Conservation (phyloP, 73 alveolate species). For the Loxodes magnus region DNA sequence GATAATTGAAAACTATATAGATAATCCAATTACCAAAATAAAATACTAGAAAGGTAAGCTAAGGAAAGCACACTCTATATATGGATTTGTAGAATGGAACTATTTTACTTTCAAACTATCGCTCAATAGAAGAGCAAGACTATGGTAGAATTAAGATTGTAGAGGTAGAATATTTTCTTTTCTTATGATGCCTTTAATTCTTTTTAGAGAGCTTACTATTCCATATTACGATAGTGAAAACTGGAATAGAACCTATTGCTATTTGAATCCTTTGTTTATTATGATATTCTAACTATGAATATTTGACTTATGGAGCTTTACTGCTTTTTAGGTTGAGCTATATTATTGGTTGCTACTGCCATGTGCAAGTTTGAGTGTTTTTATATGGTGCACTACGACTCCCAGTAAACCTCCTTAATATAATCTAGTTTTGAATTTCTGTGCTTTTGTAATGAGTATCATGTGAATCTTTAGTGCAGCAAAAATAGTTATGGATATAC, state of each 20-base stretch:
- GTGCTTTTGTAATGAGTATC: constrained; percentile 13
- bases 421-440: not conserved
- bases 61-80: no score
- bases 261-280: constrained; percentile 34
- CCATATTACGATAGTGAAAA: constrained; percentile 42
- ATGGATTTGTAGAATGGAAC: no score
- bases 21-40: no score
- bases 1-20: no score
- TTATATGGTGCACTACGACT: constrained; percentile 1
- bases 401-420: not conserved
- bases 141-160: no score
- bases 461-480: constrained; percentile 12
- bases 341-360: no score
- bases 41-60: no score
- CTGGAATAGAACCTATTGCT: constrained; percentile 34
- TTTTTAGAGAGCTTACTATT: constrained; percentile 54
- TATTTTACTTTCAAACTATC: no score
- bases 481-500: constrained; percentile 5
- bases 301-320: no score
- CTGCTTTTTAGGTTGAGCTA: no score
- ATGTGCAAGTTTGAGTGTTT: not conserved
- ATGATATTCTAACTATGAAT: no score
- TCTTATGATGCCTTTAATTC: constrained; percentile 41
- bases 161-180: constrained; percentile 10
- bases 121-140: no score